These are phyloP conservation scores for Malus sylvestris DNA, from an alignment of 306 rosid genomes.

Conservation along the genomic window DNA sequence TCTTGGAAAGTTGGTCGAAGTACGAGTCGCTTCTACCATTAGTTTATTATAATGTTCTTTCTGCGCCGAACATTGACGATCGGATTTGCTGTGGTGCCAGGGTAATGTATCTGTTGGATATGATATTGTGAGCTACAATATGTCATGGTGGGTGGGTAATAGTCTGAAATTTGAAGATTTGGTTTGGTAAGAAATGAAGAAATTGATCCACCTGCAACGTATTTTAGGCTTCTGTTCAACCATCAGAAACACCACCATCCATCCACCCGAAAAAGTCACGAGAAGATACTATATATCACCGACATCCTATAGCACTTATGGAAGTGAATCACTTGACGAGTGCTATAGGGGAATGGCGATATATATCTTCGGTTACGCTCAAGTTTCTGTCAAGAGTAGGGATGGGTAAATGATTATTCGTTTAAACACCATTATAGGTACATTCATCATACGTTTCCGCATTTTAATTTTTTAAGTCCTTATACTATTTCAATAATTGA, in stretches of 20 bases:
- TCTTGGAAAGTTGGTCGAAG: background rate
- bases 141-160: background rate
- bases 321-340: too few relatives aligned
- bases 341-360: background rate
- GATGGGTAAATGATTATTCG: too few relatives aligned
- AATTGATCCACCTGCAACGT: background rate
- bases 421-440: too few relatives aligned
- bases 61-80: background rate
- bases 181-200: background rate
- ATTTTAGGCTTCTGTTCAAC: background rate
- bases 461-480: too few relatives aligned
- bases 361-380: background rate
- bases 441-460: too few relatives aligned
- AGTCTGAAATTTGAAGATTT: background rate
- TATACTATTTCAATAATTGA: too few relatives aligned
- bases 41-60: background rate
- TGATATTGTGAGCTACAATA: background rate
- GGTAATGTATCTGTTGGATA: background rate
- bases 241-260: background rate
- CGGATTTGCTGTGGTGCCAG: background rate
- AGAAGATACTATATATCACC: too few relatives aligned
- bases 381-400: too few relatives aligned
- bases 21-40: background rate
- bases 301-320: background rate
- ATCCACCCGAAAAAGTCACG: background rate